Conservation (phyloP, 192 early-diverging fungal species). For the Backusella psychrophila region DNA sequence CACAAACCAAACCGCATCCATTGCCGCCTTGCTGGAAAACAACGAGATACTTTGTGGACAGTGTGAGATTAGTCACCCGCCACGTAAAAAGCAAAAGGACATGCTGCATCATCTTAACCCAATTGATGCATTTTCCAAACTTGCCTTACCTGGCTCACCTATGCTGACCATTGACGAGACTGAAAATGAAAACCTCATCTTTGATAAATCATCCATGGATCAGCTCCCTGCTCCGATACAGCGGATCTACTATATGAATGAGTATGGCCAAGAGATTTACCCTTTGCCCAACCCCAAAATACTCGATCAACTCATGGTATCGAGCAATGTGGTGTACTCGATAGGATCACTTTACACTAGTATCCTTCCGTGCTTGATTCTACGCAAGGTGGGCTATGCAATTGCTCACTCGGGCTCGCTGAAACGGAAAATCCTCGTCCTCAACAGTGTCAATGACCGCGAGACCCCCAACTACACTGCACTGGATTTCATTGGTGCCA, state of each 20-base stretch:
- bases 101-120: conserved; percentile 16
- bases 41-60: conserved; percentile 59
- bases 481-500: conserved; percentile 63
- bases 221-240: conserved; percentile 50
- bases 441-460: conserved; percentile 66
- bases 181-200: conserved; percentile 1
- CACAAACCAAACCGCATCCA: conserved; percentile 54
- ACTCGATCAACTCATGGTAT: conserved; percentile 40
- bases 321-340: conserved; percentile 62
- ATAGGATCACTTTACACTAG: conserved; percentile 72
- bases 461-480: conserved; percentile 66
- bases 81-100: neutral
- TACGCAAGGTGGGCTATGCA: conserved; percentile 60
- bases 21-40: conserved; percentile 63
- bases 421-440: conserved; percentile 59
- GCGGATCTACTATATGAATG: conserved; percentile 67
- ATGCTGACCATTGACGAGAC: neutral
- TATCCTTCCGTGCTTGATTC: conserved; percentile 64
- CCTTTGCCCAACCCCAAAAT: conserved; percentile 62
- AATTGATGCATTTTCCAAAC: conserved; percentile 32
- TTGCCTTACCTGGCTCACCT: neutral
- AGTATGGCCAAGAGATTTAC: conserved; percentile 66
- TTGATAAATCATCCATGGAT: conserved; percentile 31
- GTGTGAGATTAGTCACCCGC: conserved; percentile 74
- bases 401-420: conserved; percentile 52